Base-by-base conservation (phyloP, 768 basidiomycete species). In the Lactifluus volemus region DNA sequence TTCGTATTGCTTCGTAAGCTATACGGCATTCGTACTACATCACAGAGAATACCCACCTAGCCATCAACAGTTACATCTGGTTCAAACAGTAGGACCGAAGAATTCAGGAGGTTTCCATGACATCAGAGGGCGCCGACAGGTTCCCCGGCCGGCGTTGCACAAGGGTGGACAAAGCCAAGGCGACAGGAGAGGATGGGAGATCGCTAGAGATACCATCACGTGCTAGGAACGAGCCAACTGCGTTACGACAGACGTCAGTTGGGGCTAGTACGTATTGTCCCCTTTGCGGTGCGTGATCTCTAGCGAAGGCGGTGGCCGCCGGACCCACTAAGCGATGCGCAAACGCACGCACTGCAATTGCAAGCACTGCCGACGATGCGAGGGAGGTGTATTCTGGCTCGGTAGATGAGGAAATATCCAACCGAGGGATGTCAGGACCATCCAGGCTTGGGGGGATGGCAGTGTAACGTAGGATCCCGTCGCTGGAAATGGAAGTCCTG, bases 261-360 rank as follows among this genome's bases (percentile, higher is more conserved):
- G 63, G 65, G 0, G 55, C 30, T 11, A 66, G 54, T 6, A 50
- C 41, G 5, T 38, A 41, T 9, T 48, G 58, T 25, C 55, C 51
- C 32, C 34, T 57, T 17, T 6, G 38, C 45, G 42, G 47, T 30
- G 25, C 15, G 7, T 48, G 12, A 25, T 65, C 63, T 7, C 30
- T 47, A 12, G 41, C 17, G 44, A 59, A 42, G 30, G 60, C 50
- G 44, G 53, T 58, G 52, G 59, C 51, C 8, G 59, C 57, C 8
- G 52, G 38, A 38, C 44, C 17, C 12, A 66, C 14, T n/a, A 66
- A 29, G 1, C 32, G 34, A 14, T 52, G 64, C 10, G 55, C 53
- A 41, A 66, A 58, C 36, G 29, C 57, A 19, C 65, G 63, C 29
- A 61, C 53, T 5, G 60, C 49, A n/a, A 66, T 53, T 19, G 52